Evolutionary conservation across 495 filamentous ascomycete genomes (phyloP), one percentile per base, ranked within the genome.

Genomic region (Bombardia bombarda): DNA sequence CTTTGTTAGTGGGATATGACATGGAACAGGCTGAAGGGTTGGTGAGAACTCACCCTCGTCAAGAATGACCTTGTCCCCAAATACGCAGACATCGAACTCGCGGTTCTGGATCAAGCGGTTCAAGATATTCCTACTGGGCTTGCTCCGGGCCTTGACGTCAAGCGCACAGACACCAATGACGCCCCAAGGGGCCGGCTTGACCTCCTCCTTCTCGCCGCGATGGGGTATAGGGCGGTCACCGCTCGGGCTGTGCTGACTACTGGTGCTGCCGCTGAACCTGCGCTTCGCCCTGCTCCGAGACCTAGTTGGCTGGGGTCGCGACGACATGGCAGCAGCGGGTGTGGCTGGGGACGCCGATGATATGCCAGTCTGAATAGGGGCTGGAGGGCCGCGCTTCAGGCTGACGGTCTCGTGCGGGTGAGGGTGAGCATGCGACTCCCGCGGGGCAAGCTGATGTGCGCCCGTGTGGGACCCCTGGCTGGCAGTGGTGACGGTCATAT

Each of bases 11-110:
- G n/a, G n/a, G n/a, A n/a, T n/a, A n/a, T n/a, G n/a, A n/a, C n/a
- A n/a, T n/a, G n/a, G n/a, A n/a, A n/a, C n/a, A n/a, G n/a, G n/a
- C n/a, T n/a, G n/a, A n/a, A n/a, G n/a, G n/a, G n/a, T n/a, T n/a
- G 13, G n/a, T 14, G 12, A 7, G 24, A 20, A 33, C 57, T 77
- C 68, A 66, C 78, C 79, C 72, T 98, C 92, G 49, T 99, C 92
- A 34, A 97, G 69, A 49, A 99, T 97, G 38, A 95, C 87, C 58
- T 99, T 99, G 62, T 99, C 92, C 26, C 92, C 92, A 66, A 99
- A 99, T 3, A 99, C 87, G 25, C 90, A 80, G 19, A 95, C 87
- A 54, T 99, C 90, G 50, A 97, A 96, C 46, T 95, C 90, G 43
- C 87, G 82, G 41, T 89, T 87, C 19, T 84, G 75, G 43, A 95